A percentile compares a stretch with the other conserved stretches of the same genome.
Conservation (phyloP, 768 basidiomycete genomes). For the Serendipita sp. region DNA sequence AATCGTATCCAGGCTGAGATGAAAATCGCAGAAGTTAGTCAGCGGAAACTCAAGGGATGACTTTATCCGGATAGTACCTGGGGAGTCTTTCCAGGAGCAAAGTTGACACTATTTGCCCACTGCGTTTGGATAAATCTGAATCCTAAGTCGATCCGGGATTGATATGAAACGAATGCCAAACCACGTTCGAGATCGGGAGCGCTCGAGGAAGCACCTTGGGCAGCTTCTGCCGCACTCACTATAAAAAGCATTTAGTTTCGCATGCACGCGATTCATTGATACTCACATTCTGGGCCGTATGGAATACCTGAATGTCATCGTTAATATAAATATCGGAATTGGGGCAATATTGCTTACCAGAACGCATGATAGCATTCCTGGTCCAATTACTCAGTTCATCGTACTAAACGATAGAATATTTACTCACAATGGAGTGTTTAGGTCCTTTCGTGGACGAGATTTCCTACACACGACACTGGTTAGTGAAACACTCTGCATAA, state of each 20-base stretch:
- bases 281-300: neutral
- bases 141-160: neutral
- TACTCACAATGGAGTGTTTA: neutral
- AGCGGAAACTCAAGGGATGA: neutral
- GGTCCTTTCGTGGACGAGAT: constrained; percentile 7
- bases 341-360: neutral
- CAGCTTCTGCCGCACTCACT: neutral
- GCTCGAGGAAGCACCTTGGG: neutral
- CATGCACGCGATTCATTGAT: neutral
- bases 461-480: neutral
- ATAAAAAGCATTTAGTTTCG: neutral
- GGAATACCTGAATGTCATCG: neutral
- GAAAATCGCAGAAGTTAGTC: neutral
- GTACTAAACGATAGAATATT: neutral
- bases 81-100: neutral
- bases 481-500: too few relatives aligned
- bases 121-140: constrained; percentile 6
- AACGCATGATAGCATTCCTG: neutral
- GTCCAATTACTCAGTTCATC: neutral
- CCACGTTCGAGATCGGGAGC: constrained; percentile 14
- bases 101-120: neutral
- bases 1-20: neutral
- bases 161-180: constrained; percentile 13
- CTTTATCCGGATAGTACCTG: neutral
- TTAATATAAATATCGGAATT: too few relatives aligned